These are phyloP conservation scores for Leucocoprinus sp. DNA, from an alignment of 768 basidiomycete species.

Conservation along the genomic window DNA sequence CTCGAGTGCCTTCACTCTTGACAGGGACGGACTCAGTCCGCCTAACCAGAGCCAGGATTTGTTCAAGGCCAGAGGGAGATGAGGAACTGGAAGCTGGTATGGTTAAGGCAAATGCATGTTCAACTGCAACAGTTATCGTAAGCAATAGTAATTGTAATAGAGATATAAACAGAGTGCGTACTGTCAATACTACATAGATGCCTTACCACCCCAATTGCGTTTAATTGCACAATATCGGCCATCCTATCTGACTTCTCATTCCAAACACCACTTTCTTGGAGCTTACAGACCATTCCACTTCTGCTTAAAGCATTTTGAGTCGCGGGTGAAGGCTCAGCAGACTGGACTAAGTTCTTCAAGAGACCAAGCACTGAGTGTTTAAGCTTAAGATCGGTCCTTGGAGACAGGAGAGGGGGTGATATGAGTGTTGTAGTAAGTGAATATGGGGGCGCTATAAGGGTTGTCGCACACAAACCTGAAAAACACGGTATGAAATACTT, in stretches of 20 bases:
- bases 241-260: conserved; percentile 64
- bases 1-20: conserved; percentile 84
- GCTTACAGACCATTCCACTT: conserved; percentile 52
- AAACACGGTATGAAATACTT: neutral
- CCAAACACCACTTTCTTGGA: conserved; percentile 62
- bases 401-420: conserved; percentile 46
- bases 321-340: conserved; percentile 43
- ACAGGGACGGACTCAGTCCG: conserved; percentile 78
- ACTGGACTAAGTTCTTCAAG: conserved; percentile 78
- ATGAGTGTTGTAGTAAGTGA: conserved; percentile 55
- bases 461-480: conserved; percentile 49
- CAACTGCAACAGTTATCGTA: conserved; percentile 21
- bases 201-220: conserved; percentile 83
- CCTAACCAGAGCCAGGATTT: conserved; percentile 65
- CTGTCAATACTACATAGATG: conserved; percentile 76
- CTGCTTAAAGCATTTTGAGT: conserved; percentile 56
- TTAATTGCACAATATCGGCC: conserved; percentile 80
- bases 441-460: conserved; percentile 59
- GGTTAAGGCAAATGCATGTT: conserved; percentile 44
- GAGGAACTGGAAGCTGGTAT: conserved; percentile 29
- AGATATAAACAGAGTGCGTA: conserved; percentile 27
- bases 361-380: conserved; percentile 87
- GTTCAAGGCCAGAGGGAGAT: conserved; percentile 42
- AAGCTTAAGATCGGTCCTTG: conserved; percentile 62
- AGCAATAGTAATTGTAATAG: neutral